Base-by-base conservation (phyloP, 2,329 filamentous ascomycete species). In the Waltergamsia citrina region DNA sequence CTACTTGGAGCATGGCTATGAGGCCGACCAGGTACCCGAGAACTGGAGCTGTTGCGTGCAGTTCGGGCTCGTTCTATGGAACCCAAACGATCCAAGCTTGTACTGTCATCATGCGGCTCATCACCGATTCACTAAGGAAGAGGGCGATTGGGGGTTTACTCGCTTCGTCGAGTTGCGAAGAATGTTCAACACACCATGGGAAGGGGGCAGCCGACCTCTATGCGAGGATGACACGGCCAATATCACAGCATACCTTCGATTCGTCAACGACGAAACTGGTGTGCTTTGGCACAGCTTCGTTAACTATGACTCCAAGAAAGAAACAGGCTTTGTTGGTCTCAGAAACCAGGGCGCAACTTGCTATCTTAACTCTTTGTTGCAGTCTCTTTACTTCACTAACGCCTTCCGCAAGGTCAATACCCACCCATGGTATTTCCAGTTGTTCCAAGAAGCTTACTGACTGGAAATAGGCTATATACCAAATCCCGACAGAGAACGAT, bases 141-240 rank as follows among this genome's bases (percentile, higher is more conserved):
- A 98, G 58, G 87, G 86, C 17, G 92, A 98, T 50, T 98, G 92
- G 92, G 92, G 92, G 2, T 98, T 98, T 56, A 98, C 92, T n/a
- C 71, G 90, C 36, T 98, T 96, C 52, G 78, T 87, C 10, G 92
- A 96, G 55, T 71, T 94, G 32, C 74, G 86, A 35, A 81, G 78
- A 49, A 81, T 96, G 55, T 94, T 95, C 52, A 81, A 80, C 40
- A 66, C 78, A 22, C 71, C 76, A 2, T 94, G 82, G 74, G 83
- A 92, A 37, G 74, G 77, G 16, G 63, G 66, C 16, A 64, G 59
- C 24, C 72, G 83, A 37, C 85, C 82, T 7, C 69, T 93, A 43
- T 73, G 87, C 14, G 85, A 93, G 51, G 76, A 85, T 47, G 82
- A 90, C 38, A 61, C 66, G 7, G 82, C 79, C 49, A 86, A 85